Evolutionary conservation across 441 rosid species (phyloP).

Genomic region (Lepidium campestre): DNA sequence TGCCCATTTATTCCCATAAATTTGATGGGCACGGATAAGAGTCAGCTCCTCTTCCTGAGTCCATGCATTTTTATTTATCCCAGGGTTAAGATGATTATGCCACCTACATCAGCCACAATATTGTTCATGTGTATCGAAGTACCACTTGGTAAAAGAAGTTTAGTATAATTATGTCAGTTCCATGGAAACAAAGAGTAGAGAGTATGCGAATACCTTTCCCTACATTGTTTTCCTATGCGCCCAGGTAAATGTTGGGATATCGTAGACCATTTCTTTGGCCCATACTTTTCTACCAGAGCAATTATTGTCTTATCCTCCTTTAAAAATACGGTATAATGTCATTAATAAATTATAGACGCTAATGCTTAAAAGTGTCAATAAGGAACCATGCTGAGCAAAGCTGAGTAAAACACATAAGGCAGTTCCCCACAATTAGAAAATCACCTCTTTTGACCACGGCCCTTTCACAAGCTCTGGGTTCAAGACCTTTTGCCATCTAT

Average conservation of each 20-base stretch:
- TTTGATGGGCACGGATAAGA: constrained; percentile 92
- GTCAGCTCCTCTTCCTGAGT: constrained; percentile 97
- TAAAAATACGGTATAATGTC: constrained; percentile 9
- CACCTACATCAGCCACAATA: constrained; percentile 26
- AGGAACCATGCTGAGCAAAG: neutral
- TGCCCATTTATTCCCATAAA: constrained; percentile 98
- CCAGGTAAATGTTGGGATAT: constrained; percentile 97
- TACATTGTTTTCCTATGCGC: constrained; percentile 97
- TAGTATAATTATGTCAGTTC: neutral
- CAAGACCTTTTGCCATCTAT: constrained; percentile 99
- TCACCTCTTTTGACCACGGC: constrained; percentile 99
- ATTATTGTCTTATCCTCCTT: constrained; percentile 80
- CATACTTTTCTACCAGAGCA: constrained; percentile 74
- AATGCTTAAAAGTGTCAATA: neutral
- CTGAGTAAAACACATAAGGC: neutral
- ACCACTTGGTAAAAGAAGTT: neutral
- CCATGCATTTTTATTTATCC: constrained; percentile 96
- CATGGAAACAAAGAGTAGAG: neutral
- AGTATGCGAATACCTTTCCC: constrained; percentile 67
- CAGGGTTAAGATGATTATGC: constrained; percentile 99
- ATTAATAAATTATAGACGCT: constrained; percentile 8
- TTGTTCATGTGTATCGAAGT: constrained; percentile 3
- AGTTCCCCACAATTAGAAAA: constrained; percentile 3
- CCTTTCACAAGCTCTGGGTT: constrained; percentile 98
- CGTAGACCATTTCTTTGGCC: constrained; percentile 98